Evolutionary conservation across 306 rosid genomes (phyloP), one percentile per base, ranked within the genome.

Genomic region (Glycine tomentella): DNA sequence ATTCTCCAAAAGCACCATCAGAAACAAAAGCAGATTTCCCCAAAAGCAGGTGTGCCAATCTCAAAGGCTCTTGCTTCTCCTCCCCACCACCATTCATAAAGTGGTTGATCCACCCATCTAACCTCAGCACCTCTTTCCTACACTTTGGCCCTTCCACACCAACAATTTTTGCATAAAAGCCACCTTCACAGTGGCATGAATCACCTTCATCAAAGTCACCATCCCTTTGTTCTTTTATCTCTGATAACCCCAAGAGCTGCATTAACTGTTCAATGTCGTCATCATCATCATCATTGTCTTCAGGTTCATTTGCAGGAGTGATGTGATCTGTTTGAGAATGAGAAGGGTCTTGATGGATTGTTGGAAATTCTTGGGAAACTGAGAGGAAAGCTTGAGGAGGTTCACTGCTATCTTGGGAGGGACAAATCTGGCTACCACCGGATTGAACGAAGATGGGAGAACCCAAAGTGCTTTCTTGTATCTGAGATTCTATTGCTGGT

Each of bases 81-180:
- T 77, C 85, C 11, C 84, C 91, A 76, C 75, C 88, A 14, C 88
- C 87, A 87, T 83, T 86, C 80, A 83, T 0, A n/a, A 90, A 92
- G 81, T 83, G 87, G 15, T 89, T 71, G 62, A 94, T 94, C 97
- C 98, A 94, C 72, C 92, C 92, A 78, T 91, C 86, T 74, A 94
- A 78, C 82, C 98, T 90, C 90, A 84, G 69, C 73, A 80, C 80
- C 83, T 94, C 97, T 85, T 87, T 89, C 80, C 69, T 75, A 72
- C 97, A 94, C 89, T 89, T 94, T 5, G 97, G 97, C 44, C 97
- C 98, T 63, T 88, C 88, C 74, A 91, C 81, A 31, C 93, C 94
- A 72, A 86, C 97, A 87, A 94, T 89, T 86, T 90, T 94, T 8
- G 87, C 72, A 80, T 89, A 89, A 88, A 94, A 94, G 80, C 97